Conservation (phyloP, 1,139 yeast genomes). For the Sugiyamaella paludigena region DNA sequence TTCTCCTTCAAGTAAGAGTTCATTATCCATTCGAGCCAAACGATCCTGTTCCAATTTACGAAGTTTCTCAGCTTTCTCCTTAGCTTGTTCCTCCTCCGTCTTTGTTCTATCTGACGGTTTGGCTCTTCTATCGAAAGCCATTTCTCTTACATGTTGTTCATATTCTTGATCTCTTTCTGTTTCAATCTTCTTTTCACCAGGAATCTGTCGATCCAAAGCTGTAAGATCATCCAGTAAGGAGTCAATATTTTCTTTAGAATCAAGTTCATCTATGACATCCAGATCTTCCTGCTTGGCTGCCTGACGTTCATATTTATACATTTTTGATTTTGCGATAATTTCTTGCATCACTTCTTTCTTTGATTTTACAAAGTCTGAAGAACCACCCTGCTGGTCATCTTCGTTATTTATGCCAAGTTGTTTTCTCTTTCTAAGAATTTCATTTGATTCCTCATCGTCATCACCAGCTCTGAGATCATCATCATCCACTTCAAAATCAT, state of each 20-base stretch:
- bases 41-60: slow-evolving; percentile 74
- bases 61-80: slow-evolving; percentile 65
- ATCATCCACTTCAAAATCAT: slow-evolving; percentile 49
- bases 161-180: slow-evolving; percentile 51
- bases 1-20: slow-evolving; percentile 30
- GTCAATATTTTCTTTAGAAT: slow-evolving; percentile 72
- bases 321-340: slow-evolving; percentile 90
- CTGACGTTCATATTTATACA: slow-evolving; percentile 86
- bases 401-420: slow-evolving; percentile 32
- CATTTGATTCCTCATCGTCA: slow-evolving; percentile 40
- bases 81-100: slow-evolving; percentile 78
- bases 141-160: slow-evolving; percentile 73
- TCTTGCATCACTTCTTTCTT: slow-evolving; percentile 97
- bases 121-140: slow-evolving; percentile 82
- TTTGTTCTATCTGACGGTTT: slow-evolving; percentile 96
- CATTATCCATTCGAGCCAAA: slow-evolving; percentile 80
- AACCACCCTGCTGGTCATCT: slow-evolving; percentile 42
- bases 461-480: slow-evolving; percentile 43
- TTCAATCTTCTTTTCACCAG: slow-evolving; percentile 41
- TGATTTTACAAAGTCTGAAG: slow-evolving; percentile 61
- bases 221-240: slow-evolving; percentile 68
- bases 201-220: slow-evolving; percentile 23
- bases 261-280: slow-evolving; percentile 71
- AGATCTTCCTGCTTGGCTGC: slow-evolving; percentile 67
- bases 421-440: slow-evolving; percentile 21